Conservation (phyloP, 305 asterid genomes). For the Ilex paraguariensis region DNA sequence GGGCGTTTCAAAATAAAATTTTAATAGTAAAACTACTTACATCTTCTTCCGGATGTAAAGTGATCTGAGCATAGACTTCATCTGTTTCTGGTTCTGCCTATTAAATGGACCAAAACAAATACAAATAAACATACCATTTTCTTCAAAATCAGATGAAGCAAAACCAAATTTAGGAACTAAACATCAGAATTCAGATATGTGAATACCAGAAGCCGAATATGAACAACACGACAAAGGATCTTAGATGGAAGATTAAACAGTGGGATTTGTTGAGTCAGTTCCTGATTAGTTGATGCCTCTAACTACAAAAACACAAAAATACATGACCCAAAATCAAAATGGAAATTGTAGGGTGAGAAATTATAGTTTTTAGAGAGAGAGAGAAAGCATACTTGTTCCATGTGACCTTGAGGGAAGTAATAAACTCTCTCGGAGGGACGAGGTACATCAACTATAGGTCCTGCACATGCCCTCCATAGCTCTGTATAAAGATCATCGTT, state of each 20-base stretch:
- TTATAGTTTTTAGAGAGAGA: not conserved
- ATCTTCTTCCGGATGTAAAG: conserved; percentile 61
- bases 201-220: conserved; percentile 49
- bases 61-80: conserved; percentile 82
- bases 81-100: conserved; percentile 81
- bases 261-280: conserved; percentile 50
- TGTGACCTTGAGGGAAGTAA: conserved; percentile 89
- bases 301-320: conserved; percentile 34
- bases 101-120: conserved; percentile 2
- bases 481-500: conserved; percentile 49
- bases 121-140: not conserved
- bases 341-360: not conserved
- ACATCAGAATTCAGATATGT: not conserved
- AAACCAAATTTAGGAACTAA: not conserved
- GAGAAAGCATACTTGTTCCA: conserved; percentile 60
- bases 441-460: conserved; percentile 76
- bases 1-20: too few species aligned
- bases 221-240: conserved; percentile 65
- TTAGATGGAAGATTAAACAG: conserved; percentile 61
- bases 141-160: too few species aligned
- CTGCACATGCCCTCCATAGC: conserved; percentile 91
- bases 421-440: conserved; percentile 49
- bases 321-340: not conserved
- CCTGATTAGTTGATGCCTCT: conserved; percentile 79
- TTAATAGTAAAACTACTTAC: conserved; percentile 24